phyloP scores from a whole-genome alignment of 352 stramenopile genomes.

The Globisporangium camurandrum region DNA sequence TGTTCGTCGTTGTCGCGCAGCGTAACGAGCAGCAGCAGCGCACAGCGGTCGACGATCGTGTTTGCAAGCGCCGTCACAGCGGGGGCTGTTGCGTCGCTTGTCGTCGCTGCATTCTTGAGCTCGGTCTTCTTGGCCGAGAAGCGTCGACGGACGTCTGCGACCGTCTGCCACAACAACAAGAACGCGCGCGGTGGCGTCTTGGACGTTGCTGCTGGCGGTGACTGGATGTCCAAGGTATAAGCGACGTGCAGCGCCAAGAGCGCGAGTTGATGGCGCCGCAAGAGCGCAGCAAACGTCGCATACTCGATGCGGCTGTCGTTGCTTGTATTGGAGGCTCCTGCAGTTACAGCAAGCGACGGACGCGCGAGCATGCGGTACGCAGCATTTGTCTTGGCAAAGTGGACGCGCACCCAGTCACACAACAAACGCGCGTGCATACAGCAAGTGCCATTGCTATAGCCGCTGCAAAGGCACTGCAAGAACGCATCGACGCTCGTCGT shows the following conservation, averaged over 20 bases:
- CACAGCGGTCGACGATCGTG: slow-evolving; percentile 31
- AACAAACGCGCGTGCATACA: slow-evolving; percentile 13
- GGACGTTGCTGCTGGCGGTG: background rate
- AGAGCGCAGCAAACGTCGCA: slow-evolving; percentile 39
- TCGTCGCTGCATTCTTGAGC: slow-evolving; percentile 21
- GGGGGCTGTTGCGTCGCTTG: background rate
- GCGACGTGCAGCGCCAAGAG: slow-evolving; percentile 28
- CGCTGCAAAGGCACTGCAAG: slow-evolving; percentile 6
- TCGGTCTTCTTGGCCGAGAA: slow-evolving; percentile 35
- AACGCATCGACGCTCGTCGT: slow-evolving; percentile 13
- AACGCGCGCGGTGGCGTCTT: slow-evolving; percentile 20
- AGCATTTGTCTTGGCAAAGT: slow-evolving; percentile 37
- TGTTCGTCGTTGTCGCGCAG: slow-evolving; percentile 26
- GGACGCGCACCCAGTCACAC: slow-evolving; percentile 47
- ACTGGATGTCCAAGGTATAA: background rate
- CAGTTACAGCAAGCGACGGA: slow-evolving; percentile 17
- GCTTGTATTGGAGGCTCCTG: slow-evolving; percentile 1
- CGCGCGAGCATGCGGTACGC: slow-evolving; percentile 67
- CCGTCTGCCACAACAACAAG: slow-evolving; percentile 31
- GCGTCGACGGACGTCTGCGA: slow-evolving; percentile 41
- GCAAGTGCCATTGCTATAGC: background rate
- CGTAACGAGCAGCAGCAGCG: slow-evolving; percentile 28
- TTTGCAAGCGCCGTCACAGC: slow-evolving; percentile 11
- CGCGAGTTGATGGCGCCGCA: slow-evolving; percentile 40
- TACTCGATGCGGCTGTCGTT: slow-evolving; percentile 33